Percentiles rank a stretch among this genome's conserved stretches.
Conservation (phyloP, 208 protist genomes). For the Crithidia thermophila region DNA sequence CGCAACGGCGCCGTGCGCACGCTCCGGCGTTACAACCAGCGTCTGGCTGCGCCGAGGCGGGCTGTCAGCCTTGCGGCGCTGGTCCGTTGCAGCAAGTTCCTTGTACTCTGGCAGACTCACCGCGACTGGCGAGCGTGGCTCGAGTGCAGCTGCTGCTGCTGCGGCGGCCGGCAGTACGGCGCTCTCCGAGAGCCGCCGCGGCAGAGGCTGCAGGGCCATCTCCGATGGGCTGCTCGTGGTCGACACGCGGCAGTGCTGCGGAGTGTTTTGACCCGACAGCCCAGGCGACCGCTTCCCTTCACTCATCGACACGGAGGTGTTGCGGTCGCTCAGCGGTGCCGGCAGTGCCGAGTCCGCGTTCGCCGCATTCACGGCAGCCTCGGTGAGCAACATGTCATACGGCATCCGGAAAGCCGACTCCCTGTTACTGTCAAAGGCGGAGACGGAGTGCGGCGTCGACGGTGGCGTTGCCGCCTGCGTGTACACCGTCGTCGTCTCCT, state of each 20-base stretch:
- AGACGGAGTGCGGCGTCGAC: background rate
- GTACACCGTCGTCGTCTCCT: background rate
- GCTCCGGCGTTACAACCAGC: conserved; percentile 16
- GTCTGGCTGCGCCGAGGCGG: background rate
- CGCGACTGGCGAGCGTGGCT: background rate
- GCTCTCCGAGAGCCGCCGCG: conserved; percentile 11
- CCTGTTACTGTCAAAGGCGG: background rate
- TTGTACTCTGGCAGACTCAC: conserved; percentile 7
- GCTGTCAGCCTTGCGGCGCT: background rate
- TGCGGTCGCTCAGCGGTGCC: background rate
- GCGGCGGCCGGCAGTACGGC: background rate
- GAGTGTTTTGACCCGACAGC: background rate
- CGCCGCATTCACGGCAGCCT: background rate
- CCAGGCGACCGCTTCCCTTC: conserved; percentile 1
- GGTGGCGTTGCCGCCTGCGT: background rate
- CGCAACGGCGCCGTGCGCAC: background rate
- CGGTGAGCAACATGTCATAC: background rate
- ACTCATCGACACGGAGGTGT: background rate
- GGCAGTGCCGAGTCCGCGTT: background rate
- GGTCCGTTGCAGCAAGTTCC: background rate
- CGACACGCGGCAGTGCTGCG: background rate
- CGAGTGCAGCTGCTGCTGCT: no score
- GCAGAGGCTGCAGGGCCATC: background rate
- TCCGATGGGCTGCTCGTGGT: background rate
- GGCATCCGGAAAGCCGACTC: background rate